Conservation (phyloP, 768 basidiomycete species). For the Trametes sanguinea region DNA sequence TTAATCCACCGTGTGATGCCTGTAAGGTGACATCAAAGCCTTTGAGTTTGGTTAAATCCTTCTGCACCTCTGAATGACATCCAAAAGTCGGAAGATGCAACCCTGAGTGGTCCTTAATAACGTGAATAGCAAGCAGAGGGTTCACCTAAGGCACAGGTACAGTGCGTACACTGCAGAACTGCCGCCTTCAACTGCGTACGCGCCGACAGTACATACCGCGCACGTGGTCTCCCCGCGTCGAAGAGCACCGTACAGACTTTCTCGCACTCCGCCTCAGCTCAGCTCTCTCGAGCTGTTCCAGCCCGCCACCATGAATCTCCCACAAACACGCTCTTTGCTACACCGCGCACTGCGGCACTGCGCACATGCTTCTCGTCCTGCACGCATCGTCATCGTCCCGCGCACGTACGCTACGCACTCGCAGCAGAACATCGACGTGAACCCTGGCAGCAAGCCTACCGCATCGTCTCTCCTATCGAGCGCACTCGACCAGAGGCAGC, state of each 20-base stretch:
- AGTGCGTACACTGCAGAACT: too few relatives aligned
- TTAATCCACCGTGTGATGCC: too few relatives aligned
- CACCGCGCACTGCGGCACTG: constrained; percentile 10
- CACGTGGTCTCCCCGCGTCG: constrained; percentile 17
- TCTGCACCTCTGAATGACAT: too few relatives aligned
- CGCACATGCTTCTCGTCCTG: neutral
- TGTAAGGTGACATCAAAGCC: too few relatives aligned
- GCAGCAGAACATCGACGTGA: constrained; percentile 11
- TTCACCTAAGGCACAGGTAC: too few relatives aligned
- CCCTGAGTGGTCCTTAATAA: too few relatives aligned
- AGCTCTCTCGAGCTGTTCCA: neutral
- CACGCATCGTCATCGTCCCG: neutral
- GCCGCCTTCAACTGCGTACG: too few relatives aligned
- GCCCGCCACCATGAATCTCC: constrained; percentile 15
- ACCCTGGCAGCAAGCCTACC: constrained; percentile 23
- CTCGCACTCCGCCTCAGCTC: neutral
- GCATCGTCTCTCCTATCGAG: constrained; percentile 56
- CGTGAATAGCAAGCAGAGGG: too few relatives aligned
- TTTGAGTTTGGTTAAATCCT: too few relatives aligned
- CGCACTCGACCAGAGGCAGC: constrained; percentile 61
- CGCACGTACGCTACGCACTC: constrained; percentile 48
- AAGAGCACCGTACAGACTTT: constrained; percentile 2
- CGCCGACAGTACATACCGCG: neutral
- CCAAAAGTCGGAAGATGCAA: too few relatives aligned
- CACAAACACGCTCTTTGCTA: constrained; percentile 8